A percentile compares a stretch with the other conserved stretches of the same genome.
phyloP scores from a whole-genome alignment of 192 early-diverging fungal genomes.

The Umbelopsis isabellina region DNA sequence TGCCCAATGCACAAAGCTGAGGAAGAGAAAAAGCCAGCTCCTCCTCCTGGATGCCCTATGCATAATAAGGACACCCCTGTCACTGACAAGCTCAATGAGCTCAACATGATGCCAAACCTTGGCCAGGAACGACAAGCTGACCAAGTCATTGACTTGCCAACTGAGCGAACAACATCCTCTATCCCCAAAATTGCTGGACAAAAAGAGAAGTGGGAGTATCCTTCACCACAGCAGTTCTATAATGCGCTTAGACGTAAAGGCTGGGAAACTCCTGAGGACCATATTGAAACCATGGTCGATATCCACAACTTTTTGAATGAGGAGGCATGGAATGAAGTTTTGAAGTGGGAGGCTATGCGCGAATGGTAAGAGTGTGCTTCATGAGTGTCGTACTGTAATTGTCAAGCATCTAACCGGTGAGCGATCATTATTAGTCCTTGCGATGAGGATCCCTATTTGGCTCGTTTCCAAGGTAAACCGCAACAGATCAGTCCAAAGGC shows the following conservation, averaged over 20 bases:
- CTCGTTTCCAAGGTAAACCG: slow-evolving; percentile 87
- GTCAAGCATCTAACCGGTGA: neutral
- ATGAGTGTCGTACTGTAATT: neutral
- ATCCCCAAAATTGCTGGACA: slow-evolving; percentile 71
- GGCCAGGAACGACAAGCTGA: slow-evolving; percentile 66
- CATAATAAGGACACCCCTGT: slow-evolving; percentile 42
- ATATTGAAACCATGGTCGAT: slow-evolving; percentile 90
- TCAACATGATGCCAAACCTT: slow-evolving; percentile 92
- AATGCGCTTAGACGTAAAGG: slow-evolving; percentile 85
- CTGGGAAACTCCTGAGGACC: slow-evolving; percentile 82
- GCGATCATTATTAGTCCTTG: slow-evolving; percentile 28
- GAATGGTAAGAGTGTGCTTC: slow-evolving; percentile 49
- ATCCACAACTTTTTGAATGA: slow-evolving; percentile 99
- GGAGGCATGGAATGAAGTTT: slow-evolving; percentile 90
- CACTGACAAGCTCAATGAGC: slow-evolving; percentile 64
- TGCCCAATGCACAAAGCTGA: slow-evolving; percentile 50
- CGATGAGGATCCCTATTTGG: slow-evolving; percentile 60
- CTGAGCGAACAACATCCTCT: slow-evolving; percentile 76
- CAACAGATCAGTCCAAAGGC: slow-evolving; percentile 75
- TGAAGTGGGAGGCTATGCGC: slow-evolving; percentile 86
- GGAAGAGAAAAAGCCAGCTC: slow-evolving; percentile 12
- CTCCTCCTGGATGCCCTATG: slow-evolving; percentile 54
- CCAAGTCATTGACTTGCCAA: slow-evolving; percentile 76
- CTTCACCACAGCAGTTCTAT: slow-evolving; percentile 90
- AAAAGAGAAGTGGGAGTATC: slow-evolving; percentile 78